These are phyloP conservation scores for Daldinia bambusicola DNA, from an alignment of 495 filamentous ascomycete genomes.

Conservation along the genomic window DNA sequence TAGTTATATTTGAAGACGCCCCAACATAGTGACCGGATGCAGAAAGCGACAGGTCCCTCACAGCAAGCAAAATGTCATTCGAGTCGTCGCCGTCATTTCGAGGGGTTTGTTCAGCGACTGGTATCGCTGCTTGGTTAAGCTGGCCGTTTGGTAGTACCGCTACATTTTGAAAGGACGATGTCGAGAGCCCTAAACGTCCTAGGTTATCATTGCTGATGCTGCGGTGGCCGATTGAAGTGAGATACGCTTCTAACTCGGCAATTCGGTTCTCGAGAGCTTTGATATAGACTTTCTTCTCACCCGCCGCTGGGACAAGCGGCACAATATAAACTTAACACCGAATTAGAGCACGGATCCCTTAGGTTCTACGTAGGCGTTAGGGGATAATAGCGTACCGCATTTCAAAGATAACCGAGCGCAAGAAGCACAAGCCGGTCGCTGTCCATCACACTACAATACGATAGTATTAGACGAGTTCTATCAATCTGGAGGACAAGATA, in stretches of 20 bases:
- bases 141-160: slow-evolving; percentile 12
- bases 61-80: slow-evolving; percentile 44
- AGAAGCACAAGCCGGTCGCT: slow-evolving; percentile 45
- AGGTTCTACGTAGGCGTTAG: not conserved
- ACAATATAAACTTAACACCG: slow-evolving; percentile 42
- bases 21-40: slow-evolving; percentile 46
- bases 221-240: slow-evolving; percentile 38
- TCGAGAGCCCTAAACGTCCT: slow-evolving; percentile 19
- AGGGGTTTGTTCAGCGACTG: slow-evolving; percentile 11
- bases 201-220: slow-evolving; percentile 38
- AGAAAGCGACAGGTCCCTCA: slow-evolving; percentile 44
- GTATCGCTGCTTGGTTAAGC: slow-evolving; percentile 6
- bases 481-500: too few species aligned
- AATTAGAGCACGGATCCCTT: slow-evolving; percentile 3
- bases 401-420: slow-evolving; percentile 45
- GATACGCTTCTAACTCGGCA: slow-evolving; percentile 46
- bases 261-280: slow-evolving; percentile 50
- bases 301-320: slow-evolving; percentile 43
- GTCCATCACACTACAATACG: slow-evolving; percentile 44
- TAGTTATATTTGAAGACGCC: slow-evolving; percentile 45
- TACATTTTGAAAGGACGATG: slow-evolving; percentile 24
- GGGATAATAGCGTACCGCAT: slow-evolving; percentile 39
- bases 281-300: slow-evolving; percentile 50
- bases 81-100: slow-evolving; percentile 34
- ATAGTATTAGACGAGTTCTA: slow-evolving; percentile 25